Evolutionary conservation across 1,284 basidiomycete genomes (phyloP), one percentile per base, ranked within the genome.

Genomic region (Trametes versicolor): DNA sequence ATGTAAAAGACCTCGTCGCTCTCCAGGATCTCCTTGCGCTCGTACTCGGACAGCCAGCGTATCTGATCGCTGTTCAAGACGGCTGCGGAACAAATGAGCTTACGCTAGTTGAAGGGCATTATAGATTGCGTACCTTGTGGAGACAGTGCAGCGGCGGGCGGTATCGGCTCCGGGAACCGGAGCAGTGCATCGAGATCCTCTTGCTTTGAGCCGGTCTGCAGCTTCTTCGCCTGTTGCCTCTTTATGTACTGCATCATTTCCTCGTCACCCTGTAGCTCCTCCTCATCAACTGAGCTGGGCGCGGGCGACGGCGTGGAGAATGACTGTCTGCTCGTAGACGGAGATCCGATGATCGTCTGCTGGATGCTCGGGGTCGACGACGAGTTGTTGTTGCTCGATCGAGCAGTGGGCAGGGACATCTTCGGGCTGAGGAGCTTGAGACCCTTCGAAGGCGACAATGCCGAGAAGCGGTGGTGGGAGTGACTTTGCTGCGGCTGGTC

Each of bases 241-340:
- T 89, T 87, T 66, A 99, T 95, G 77, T 98, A 99, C 66, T 93
- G 91, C 73, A 93, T 82, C 97, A 99, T 99, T 81, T 99, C 98
- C 67, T 96, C 95, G 74, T 99, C 98, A 23, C 94, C 98, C 15
- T 92, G 79, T 1, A 91, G 66, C 78, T 99, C 96, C 70, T 99
- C 98, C 67, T 99, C 97, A 68, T 97, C 95, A 0, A 92, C 82
- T 2, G 85, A 80, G 69, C 85, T 90, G 25, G 87, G 90, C 7
- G 84, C 86, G 4, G 92, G 92, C 10, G 93, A 94, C n/a, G 92
- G 92, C 2, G 93, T 93, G 7, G 90, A 92, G 29, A 92, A 75
- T 12, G 91, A 92, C 68, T 92, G 91, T 29, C 90, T 83, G 70
- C 90, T 91, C 21, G 91, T 87, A 23, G 90, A 89, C 4, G 93